phyloP scores from a whole-genome alignment of 1,139 yeast genomes.

The Suhomyces taliae region DNA sequence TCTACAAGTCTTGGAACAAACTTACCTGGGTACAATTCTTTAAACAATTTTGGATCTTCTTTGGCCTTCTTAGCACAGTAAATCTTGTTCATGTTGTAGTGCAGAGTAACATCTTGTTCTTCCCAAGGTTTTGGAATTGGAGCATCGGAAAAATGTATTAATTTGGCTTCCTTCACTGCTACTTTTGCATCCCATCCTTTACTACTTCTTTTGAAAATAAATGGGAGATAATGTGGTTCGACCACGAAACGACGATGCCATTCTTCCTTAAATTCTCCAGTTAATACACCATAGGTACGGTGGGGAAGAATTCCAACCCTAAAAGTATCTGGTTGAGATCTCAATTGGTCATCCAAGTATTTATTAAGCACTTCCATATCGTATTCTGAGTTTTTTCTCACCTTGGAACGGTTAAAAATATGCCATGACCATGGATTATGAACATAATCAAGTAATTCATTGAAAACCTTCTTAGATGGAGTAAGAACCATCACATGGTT shows the following conservation, averaged over 20 bases:
- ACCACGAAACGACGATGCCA: constrained; percentile 25
- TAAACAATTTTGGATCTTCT: constrained; percentile 14
- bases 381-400: constrained; percentile 32
- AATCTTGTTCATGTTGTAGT: constrained; percentile 29
- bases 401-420: constrained; percentile 19
- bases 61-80: constrained; percentile 22
- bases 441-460: constrained; percentile 30
- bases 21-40: constrained; percentile 21
- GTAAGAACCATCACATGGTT: constrained; percentile 48
- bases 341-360: constrained; percentile 20
- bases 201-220: constrained; percentile 20
- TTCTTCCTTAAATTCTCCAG: constrained; percentile 47
- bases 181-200: constrained; percentile 30
- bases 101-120: constrained; percentile 14
- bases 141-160: constrained; percentile 45
- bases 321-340: constrained; percentile 15
- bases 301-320: constrained; percentile 46
- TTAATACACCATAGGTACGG: constrained; percentile 44
- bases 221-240: constrained; percentile 38
- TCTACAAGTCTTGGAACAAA: constrained; percentile 30
- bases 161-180: constrained; percentile 21
- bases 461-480: constrained; percentile 33
- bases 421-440: constrained; percentile 36
- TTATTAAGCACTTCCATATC: constrained; percentile 54
- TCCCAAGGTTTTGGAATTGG: constrained; percentile 54